phyloP scores from a whole-genome alignment of 2,329 filamentous ascomycete genomes.

The Chaetomium olivaceum region DNA sequence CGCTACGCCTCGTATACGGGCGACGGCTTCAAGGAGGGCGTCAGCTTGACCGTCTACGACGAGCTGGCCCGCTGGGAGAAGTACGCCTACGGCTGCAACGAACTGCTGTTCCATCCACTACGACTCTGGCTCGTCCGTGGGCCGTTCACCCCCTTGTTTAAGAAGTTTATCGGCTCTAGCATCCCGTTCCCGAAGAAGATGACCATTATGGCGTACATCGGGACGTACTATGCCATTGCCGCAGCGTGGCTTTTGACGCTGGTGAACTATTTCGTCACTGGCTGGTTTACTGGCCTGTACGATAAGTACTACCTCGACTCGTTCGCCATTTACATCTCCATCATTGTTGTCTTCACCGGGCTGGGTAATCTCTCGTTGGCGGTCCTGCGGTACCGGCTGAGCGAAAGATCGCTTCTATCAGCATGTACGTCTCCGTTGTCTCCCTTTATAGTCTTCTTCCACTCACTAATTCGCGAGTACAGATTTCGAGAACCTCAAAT shows the following conservation, averaged over 20 bases:
- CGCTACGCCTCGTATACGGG: slow-evolving; percentile 72
- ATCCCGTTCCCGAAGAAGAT: slow-evolving; percentile 76
- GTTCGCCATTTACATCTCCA: slow-evolving; percentile 78
- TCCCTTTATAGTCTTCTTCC: neutral
- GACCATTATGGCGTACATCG: slow-evolving; percentile 74
- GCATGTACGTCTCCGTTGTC: slow-evolving; percentile 51
- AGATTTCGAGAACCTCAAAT: slow-evolving; percentile 68
- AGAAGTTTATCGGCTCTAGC: slow-evolving; percentile 68
- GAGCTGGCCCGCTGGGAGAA: slow-evolving; percentile 85
- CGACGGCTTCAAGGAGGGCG: slow-evolving; percentile 77
- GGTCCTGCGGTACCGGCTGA: slow-evolving; percentile 70
- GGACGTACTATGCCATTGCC: slow-evolving; percentile 77
- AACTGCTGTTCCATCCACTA: slow-evolving; percentile 77
- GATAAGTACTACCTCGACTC: slow-evolving; percentile 80
- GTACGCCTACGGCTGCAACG: slow-evolving; percentile 81
- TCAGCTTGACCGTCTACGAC: slow-evolving; percentile 81
- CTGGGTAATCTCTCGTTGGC: slow-evolving; percentile 72
- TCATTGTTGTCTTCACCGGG: slow-evolving; percentile 75
- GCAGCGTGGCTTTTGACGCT: slow-evolving; percentile 73
- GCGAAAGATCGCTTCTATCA: slow-evolving; percentile 52
- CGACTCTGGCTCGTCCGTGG: slow-evolving; percentile 70
- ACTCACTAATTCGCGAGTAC: slow-evolving; percentile 17
- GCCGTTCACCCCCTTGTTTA: slow-evolving; percentile 78
- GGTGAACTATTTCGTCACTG: slow-evolving; percentile 73
- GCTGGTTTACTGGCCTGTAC: slow-evolving; percentile 74